phyloP scores from a whole-genome alignment of 108 stramenopile genomes.

The Nitzschia sp. region DNA sequence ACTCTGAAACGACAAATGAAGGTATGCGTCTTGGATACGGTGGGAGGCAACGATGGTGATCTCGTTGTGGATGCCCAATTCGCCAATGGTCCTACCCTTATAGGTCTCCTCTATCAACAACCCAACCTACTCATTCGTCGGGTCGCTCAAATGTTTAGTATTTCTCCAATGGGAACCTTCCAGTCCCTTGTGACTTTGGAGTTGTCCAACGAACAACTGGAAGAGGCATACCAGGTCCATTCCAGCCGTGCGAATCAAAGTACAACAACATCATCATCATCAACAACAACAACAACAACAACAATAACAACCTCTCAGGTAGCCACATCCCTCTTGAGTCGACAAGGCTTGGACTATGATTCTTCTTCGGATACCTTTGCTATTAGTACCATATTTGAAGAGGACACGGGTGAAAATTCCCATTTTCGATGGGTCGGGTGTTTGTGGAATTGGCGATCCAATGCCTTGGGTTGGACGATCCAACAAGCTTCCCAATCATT shows the following conservation, averaged over 20 bases:
- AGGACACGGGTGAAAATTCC: not conserved
- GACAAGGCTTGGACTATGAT: slow-evolving; percentile 27
- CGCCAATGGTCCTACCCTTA: slow-evolving; percentile 10
- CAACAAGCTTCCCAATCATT: not conserved
- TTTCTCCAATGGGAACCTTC: slow-evolving; percentile 4
- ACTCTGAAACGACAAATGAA: slow-evolving; percentile 21
- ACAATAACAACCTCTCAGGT: not conserved
- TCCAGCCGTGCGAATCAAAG: not conserved
- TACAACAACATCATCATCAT: not conserved
- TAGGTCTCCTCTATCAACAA: slow-evolving; percentile 24
- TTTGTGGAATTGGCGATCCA: slow-evolving; percentile 36
- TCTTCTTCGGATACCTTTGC: slow-evolving; percentile 25
- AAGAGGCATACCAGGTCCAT: slow-evolving; percentile 11
- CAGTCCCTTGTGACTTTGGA: slow-evolving; percentile 11
- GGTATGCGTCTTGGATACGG: not conserved
- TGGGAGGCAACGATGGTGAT: not conserved
- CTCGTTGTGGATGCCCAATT: slow-evolving; percentile 24
- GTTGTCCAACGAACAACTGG: slow-evolving; percentile 26
- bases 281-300: not conserved
- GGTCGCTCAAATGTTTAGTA: slow-evolving; percentile 21
- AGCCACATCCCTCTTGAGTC: not conserved
- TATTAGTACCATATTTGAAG: slow-evolving; percentile 25
- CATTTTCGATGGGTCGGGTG: slow-evolving; percentile 25
- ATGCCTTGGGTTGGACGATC: slow-evolving; percentile 29
- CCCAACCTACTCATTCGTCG: not conserved